Conservation (phyloP, 2,329 filamentous ascomycete species). For the Triangularia setosa region DNA sequence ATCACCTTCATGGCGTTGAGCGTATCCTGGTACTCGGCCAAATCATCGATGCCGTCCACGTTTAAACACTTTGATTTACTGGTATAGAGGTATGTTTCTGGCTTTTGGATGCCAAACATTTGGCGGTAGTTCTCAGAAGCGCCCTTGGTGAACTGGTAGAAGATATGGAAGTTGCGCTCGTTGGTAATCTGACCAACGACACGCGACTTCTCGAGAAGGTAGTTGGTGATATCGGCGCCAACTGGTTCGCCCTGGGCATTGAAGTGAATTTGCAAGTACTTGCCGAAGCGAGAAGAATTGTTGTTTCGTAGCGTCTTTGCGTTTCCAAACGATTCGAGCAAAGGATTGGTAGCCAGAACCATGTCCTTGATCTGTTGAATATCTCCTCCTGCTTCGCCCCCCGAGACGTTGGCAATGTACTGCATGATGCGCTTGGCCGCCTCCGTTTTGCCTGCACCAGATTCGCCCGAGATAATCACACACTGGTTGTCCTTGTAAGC, state of each 20-base stretch:
- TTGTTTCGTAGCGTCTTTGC: constrained; percentile 98
- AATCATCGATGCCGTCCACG: constrained; percentile 89
- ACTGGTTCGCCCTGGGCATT: constrained; percentile 87
- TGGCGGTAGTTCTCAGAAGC: constrained; percentile 83
- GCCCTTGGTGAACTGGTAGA: constrained; percentile 97
- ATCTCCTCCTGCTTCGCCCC: constrained; percentile 73
- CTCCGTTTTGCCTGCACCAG: constrained; percentile 96
- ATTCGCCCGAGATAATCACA: constrained; percentile 98
- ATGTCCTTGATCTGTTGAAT: constrained; percentile 99
- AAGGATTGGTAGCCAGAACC: constrained; percentile 95
- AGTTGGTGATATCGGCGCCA: constrained; percentile 97
- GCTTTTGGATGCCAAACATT: constrained; percentile 84
- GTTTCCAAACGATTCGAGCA: constrained; percentile 97
- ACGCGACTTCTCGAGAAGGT: constrained; percentile 89
- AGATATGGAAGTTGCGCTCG: constrained; percentile 98
- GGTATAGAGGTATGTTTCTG: constrained; percentile 89
- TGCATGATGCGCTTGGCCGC: constrained; percentile 99
- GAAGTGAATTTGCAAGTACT: constrained; percentile 97
- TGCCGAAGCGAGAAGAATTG: constrained; percentile 97
- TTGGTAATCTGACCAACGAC: constrained; percentile 93
- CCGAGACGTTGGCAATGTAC: constrained; percentile 96
- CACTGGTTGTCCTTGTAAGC: constrained; percentile 98
- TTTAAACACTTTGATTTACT: constrained; percentile 92
- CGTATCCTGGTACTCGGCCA: constrained; percentile 84
- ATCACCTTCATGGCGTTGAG: constrained; percentile 93